These are phyloP conservation scores for Arthromyces matolae DNA, from an alignment of 768 basidiomycete genomes.

Conservation along the genomic window DNA sequence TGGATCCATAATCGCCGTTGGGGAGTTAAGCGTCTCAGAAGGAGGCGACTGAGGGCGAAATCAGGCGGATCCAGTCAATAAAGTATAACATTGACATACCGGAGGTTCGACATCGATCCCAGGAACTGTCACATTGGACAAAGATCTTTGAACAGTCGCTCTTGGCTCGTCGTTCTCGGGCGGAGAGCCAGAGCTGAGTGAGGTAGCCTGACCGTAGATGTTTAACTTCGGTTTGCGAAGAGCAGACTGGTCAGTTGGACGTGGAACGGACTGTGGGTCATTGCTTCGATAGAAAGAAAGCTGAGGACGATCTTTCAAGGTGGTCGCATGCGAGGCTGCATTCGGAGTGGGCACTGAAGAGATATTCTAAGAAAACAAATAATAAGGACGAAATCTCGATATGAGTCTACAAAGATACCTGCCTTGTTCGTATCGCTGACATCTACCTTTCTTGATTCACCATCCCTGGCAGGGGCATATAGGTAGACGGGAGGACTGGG, in stretches of 20 bases:
- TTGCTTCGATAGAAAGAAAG: not conserved
- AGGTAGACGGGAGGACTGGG: too few relatives aligned
- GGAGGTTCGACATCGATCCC: conserved; percentile 46
- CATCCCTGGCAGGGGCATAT: too few relatives aligned
- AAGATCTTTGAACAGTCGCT: conserved; percentile 20
- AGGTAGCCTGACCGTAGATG: conserved; percentile 2
- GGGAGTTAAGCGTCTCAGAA: conserved; percentile 33
- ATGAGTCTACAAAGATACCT: too few relatives aligned
- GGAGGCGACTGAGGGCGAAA: conserved; percentile 35
- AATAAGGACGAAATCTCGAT: too few relatives aligned
- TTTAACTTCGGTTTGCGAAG: conserved; percentile 14
- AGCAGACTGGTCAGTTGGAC: conserved; percentile 14
- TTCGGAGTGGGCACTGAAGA: too few relatives aligned
- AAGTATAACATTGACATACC: conserved; percentile 25
- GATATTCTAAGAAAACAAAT: too few relatives aligned
- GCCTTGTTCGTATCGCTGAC: too few relatives aligned
- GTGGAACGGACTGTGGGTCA: conserved; percentile 5
- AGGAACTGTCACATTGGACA: conserved; percentile 34
- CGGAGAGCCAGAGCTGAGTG: not conserved
- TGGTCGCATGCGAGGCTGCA: too few relatives aligned
- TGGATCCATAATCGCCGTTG: conserved; percentile 29
- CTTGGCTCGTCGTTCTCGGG: conserved; percentile 23
- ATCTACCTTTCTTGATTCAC: too few relatives aligned
- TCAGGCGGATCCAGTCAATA: not conserved
- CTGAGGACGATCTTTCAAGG: too few relatives aligned